Conservation (phyloP, 169 alveolate genomes). For the Cryptosporidium tyzzeri region DNA sequence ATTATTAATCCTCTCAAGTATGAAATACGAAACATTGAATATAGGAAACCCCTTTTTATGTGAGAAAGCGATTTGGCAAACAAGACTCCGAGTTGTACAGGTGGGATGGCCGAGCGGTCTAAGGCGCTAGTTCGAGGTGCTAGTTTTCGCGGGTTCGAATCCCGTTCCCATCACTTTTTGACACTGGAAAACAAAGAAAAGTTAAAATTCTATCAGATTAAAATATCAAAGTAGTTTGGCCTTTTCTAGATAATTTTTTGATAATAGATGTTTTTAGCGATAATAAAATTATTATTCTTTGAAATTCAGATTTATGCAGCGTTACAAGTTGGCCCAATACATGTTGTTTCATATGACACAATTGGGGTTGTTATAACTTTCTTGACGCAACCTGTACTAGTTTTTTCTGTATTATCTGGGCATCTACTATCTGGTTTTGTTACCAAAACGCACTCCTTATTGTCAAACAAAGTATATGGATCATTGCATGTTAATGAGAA, state of each 20-base stretch:
- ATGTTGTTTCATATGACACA: conserved; percentile 74
- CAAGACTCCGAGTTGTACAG: not conserved
- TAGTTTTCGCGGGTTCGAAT: conserved; percentile 78
- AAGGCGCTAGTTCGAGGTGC: conserved; percentile 79
- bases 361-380: conserved; percentile 76
- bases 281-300: conserved; percentile 6
- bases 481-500: conserved; percentile 67
- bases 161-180: conserved; percentile 78
- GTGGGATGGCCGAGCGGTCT: conserved; percentile 80
- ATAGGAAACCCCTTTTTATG: not conserved
- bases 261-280: conserved; percentile 21
- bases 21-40: not conserved
- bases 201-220: not conserved
- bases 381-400: conserved; percentile 74
- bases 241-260: conserved; percentile 16
- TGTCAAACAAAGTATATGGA: conserved; percentile 69
- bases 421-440: conserved; percentile 75
- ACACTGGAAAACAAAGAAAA: not conserved
- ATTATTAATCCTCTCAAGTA: not conserved
- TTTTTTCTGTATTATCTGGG: conserved; percentile 73
- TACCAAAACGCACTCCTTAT: conserved; percentile 71
- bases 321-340: conserved; percentile 73
- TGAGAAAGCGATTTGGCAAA: not conserved
- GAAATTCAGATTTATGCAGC: conserved; percentile 28
- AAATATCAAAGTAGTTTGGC: not conserved